phyloP scores from a whole-genome alignment of 2,329 filamentous ascomycete genomes.

The Stachybotrys chartarum region DNA sequence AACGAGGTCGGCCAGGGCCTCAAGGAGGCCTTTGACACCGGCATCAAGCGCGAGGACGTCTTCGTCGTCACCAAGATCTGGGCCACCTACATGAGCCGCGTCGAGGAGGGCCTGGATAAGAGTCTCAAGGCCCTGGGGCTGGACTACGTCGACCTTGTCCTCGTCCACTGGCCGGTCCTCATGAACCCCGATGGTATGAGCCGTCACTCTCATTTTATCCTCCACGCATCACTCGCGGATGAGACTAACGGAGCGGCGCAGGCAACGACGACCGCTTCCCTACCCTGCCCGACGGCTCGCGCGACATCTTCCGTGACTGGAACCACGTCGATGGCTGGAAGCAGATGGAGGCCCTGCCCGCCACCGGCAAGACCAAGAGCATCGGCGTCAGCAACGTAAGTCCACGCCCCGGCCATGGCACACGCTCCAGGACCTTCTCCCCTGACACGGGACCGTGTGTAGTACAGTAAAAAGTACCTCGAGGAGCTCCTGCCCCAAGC shows the following conservation, averaged over 20 bases:
- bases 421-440: slow-evolving; percentile 1
- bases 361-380: slow-evolving; percentile 47
- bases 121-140: slow-evolving; percentile 67
- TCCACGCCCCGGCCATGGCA: not conserved
- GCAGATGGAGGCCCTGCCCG: slow-evolving; percentile 61
- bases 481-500: slow-evolving; percentile 44
- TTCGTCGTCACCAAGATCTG: slow-evolving; percentile 85
- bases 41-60: slow-evolving; percentile 69
- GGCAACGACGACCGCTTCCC: slow-evolving; percentile 70
- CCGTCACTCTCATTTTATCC: not conserved
- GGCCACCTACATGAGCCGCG: slow-evolving; percentile 68
- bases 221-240: not conserved
- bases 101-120: slow-evolving; percentile 63
- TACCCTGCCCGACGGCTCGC: slow-evolving; percentile 63
- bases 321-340: slow-evolving; percentile 73
- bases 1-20: slow-evolving; percentile 75
- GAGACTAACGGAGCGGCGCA: slow-evolving; percentile 8
- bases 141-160: slow-evolving; percentile 74
- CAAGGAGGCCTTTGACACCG: slow-evolving; percentile 61
- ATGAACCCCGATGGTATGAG: slow-evolving; percentile 67
- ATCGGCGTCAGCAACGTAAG: slow-evolving; percentile 51
- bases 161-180: slow-evolving; percentile 77
- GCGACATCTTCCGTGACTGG: slow-evolving; percentile 63
- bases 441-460: not conserved
- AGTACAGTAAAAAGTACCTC: slow-evolving; percentile 50